Percentiles rank a stretch among this genome's conserved stretches.
phyloP scores from a whole-genome alignment of 176 grass and related monocot species.

The Carex cristatella region DNA sequence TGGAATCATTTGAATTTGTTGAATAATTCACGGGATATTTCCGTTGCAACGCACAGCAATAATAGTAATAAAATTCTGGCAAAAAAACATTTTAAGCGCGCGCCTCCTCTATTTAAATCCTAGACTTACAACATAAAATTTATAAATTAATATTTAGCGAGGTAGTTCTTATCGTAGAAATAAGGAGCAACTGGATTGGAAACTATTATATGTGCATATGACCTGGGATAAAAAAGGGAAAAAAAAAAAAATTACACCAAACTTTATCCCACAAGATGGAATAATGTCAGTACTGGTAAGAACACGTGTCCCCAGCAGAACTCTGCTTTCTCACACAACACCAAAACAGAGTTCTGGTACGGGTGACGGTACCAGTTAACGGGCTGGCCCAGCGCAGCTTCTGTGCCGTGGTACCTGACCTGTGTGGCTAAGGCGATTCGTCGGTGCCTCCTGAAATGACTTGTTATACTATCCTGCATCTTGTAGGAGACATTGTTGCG shows the following conservation, averaged over 20 bases:
- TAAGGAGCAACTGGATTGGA: too few relatives aligned
- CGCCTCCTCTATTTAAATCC: too few relatives aligned
- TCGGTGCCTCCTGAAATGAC: conserved; percentile 4
- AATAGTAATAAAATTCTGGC: too few relatives aligned
- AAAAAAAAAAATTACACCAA: background rate
- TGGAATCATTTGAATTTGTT: too few relatives aligned
- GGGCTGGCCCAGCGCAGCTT: conserved; percentile 16
- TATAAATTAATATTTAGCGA: too few relatives aligned
- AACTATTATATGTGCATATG: too few relatives aligned
- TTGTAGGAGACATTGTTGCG: conserved; percentile 35
- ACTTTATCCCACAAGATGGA: background rate
- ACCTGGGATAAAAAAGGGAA: too few relatives aligned
- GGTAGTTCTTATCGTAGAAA: too few relatives aligned
- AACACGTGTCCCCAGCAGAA: background rate
- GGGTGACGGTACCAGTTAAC: conserved; percentile 40
- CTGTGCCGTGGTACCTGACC: conserved; percentile 35
- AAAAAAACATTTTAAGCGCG: too few relatives aligned
- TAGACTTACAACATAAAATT: too few relatives aligned
- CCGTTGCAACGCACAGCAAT: too few relatives aligned
- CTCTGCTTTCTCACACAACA: background rate
- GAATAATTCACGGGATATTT: too few relatives aligned
- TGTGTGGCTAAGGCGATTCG: conserved; percentile 35
- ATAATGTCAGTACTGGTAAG: background rate
- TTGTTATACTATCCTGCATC: conserved; percentile 38
- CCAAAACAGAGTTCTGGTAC: conserved; percentile 32